Evolutionary conservation across 2,329 filamentous ascomycete genomes (phyloP).

Genomic region (Colletotrichum simmondsii): DNA sequence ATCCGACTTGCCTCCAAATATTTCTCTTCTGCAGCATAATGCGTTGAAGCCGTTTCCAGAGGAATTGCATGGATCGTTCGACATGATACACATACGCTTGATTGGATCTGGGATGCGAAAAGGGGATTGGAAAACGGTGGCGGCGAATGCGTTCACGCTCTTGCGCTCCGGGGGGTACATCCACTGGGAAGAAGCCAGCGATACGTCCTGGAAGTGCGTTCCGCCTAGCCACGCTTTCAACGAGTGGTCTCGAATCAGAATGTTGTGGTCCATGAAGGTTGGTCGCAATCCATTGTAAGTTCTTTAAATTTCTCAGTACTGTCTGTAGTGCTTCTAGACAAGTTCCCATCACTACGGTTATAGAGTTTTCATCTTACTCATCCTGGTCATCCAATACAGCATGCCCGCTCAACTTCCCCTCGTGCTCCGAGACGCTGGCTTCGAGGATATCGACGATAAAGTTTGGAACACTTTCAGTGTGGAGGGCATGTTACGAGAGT

Average conservation of each 20-base stretch:
- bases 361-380: too few species aligned
- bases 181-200: slow-evolving; percentile 34
- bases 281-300: not conserved
- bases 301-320: not conserved
- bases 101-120: slow-evolving; percentile 26
- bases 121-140: slow-evolving; percentile 31
- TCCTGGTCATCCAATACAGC: not conserved
- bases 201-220: not conserved
- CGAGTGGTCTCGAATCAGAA: slow-evolving; percentile 6
- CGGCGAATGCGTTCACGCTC: slow-evolving; percentile 20
- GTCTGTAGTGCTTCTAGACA: not conserved
- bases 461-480: slow-evolving; percentile 5
- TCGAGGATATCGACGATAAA: slow-evolving; percentile 3
- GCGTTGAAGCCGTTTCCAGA: slow-evolving; percentile 29
- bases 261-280: not conserved
- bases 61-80: slow-evolving; percentile 26
- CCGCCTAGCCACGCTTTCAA: slow-evolving; percentile 19
- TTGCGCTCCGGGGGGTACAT: slow-evolving; percentile 33
- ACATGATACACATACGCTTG: slow-evolving; percentile 34
- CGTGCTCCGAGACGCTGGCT: not conserved
- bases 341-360: too few species aligned
- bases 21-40: slow-evolving; percentile 23
- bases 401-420: slow-evolving; percentile 8
- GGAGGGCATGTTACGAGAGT: slow-evolving; percentile 1
- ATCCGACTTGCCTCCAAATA: slow-evolving; percentile 25